Conservation (phyloP, 139 green algal species). For the Chlamydomonas sphaeroides region DNA sequence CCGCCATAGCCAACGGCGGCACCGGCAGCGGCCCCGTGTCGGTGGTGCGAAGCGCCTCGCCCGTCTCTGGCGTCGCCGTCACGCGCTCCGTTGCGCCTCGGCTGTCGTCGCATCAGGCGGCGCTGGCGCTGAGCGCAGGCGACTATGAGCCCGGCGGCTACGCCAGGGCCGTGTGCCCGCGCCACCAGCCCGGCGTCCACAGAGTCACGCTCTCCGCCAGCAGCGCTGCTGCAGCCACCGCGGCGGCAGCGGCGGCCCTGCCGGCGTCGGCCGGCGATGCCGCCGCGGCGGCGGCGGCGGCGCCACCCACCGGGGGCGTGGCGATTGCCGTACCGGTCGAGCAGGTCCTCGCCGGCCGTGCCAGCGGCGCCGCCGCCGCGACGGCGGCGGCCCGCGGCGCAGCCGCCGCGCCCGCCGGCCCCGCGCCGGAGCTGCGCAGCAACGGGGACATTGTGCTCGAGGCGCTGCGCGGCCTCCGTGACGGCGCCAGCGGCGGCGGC, state of each 20-base stretch:
- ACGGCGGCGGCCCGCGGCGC: not conserved
- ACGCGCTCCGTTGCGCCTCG: no score
- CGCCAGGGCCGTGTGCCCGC: conserved; percentile 16
- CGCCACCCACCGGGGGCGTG: no score
- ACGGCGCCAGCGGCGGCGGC: not conserved
- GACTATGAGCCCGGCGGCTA: conserved; percentile 23
- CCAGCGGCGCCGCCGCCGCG: not conserved
- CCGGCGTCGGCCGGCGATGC: not conserved
- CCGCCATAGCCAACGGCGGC: not conserved
- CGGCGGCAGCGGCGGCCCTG: not conserved
- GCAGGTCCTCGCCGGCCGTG: no score
- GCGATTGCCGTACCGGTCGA: no score
- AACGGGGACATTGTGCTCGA: not conserved
- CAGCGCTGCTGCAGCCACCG: not conserved
- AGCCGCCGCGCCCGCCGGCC: not conserved
- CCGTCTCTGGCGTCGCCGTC: no score
- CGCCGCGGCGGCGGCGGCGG: not conserved
- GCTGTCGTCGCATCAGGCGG: not conserved
- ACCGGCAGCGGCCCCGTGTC: not conserved
- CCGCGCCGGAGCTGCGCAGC: not conserved
- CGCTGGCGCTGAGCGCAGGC: not conserved
- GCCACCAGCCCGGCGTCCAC: conserved; percentile 3
- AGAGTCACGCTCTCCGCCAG: conserved; percentile 23
- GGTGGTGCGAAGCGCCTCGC: no score
- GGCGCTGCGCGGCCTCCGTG: not conserved